A percentile compares a stretch with the other conserved stretches of the same genome.
Evolutionary conservation across 2,329 filamentous ascomycete genomes (phyloP).

Genomic region (Daldinia sp.): DNA sequence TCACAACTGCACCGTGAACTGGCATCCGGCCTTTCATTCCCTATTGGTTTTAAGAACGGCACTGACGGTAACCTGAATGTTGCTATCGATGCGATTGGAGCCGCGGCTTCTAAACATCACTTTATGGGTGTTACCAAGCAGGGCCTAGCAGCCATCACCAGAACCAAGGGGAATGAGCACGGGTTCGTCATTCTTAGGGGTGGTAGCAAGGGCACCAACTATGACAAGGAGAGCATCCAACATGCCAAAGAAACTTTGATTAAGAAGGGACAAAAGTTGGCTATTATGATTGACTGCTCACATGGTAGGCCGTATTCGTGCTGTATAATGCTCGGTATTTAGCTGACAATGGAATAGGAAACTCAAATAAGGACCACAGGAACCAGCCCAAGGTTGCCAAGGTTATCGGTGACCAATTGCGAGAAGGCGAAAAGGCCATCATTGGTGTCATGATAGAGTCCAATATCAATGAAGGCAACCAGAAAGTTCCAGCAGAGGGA

Average conservation of each 20-base stretch:
- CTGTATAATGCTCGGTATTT: not conserved
- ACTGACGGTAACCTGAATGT: slow-evolving; percentile 92
- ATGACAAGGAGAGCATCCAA: slow-evolving; percentile 83
- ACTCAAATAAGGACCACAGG: slow-evolving; percentile 96
- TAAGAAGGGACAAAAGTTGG: slow-evolving; percentile 84
- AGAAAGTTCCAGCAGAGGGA: slow-evolving; percentile 87
- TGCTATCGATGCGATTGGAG: slow-evolving; percentile 94
- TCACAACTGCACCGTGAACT: slow-evolving; percentile 96
- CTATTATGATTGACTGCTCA: slow-evolving; percentile 98
- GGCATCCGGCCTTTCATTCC: slow-evolving; percentile 93
- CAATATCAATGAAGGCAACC: slow-evolving; percentile 90
- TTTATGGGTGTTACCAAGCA: slow-evolving; percentile 99
- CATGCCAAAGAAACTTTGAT: slow-evolving; percentile 78
- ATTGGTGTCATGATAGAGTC: slow-evolving; percentile 99
- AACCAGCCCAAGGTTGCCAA: slow-evolving; percentile 96
- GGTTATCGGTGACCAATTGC: slow-evolving; percentile 82
- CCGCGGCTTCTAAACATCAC: slow-evolving; percentile 85
- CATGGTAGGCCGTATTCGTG: slow-evolving; percentile 69
- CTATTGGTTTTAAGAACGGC: slow-evolving; percentile 99
- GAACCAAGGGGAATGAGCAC: slow-evolving; percentile 93
- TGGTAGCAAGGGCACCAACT: slow-evolving; percentile 92
- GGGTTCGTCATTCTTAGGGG: slow-evolving; percentile 96
- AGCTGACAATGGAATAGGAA: slow-evolving; percentile 63
- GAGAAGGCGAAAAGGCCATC: slow-evolving; percentile 85
- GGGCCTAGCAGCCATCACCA: slow-evolving; percentile 91